Base-by-base conservation (phyloP, 768 basidiomycete species). In the Erythrobasidium yunnanense region DNA sequence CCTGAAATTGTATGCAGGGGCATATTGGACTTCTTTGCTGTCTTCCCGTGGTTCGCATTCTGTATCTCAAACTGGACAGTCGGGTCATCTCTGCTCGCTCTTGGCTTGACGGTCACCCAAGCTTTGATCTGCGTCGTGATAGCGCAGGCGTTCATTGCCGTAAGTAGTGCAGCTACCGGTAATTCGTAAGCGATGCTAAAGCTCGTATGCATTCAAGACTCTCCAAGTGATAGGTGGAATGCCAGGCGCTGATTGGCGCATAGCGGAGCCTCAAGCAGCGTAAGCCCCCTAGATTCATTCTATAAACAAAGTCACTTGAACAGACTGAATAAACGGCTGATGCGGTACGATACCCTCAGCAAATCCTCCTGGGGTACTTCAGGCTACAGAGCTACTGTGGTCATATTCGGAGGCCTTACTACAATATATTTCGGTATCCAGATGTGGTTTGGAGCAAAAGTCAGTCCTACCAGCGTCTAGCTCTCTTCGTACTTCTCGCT, bases 61-160 rank as follows among this genome's bases (percentile, higher is more conserved):
- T 71, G 72, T 58, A 71, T 73, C 65, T 65, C 66, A 23, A 70
- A 66, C 42, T 70, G 74, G 65, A 68, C 72, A 3, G 69, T 68
- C 25, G 70, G 72, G 0, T 71, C 72, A 1, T 66, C 73, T 18
- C 42, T 74, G 15, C 69, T 75, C 3, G 58, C 70, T 18, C 66
- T 74, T 8, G 71, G 72, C 23, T 55, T 74, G 38, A 56, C 65
- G 29, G 58, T 71, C 54, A 69, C 65, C 22, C 71, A 75, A 58
- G 70, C 74, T 5, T 70, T 74, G 38, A 42, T 42, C 38, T 42
- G 11, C 38, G 38, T 42, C 38, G n/a, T 42, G 11, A 11, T 42
- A 11, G 38, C 11, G 38, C n/a, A 11, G 38, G 11, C 11, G 11
- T 11, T 42, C 38, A n/a, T 42, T 42, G 38, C 38, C n/a, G n/a